These are phyloP conservation scores for Bruguiera gymnorhiza DNA, from an alignment of 345 rosid species.

Conservation along the genomic window DNA sequence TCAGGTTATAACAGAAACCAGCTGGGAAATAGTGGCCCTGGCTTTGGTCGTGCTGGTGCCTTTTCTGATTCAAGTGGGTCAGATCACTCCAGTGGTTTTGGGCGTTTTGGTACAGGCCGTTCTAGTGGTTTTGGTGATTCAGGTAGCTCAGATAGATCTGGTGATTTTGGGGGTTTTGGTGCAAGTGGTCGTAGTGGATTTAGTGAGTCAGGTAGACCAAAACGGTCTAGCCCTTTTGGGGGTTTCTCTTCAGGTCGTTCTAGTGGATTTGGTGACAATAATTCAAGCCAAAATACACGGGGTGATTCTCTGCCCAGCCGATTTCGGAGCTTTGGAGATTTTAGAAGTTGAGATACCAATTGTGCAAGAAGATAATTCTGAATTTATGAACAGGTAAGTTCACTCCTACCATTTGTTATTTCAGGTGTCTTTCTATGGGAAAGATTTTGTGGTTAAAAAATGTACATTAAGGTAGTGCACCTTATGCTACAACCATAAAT, in stretches of 20 bases:
- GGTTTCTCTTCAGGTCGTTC: slow-evolving; percentile 23
- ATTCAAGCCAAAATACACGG: neutral
- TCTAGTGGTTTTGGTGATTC: slow-evolving; percentile 24
- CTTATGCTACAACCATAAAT: too few relatives aligned
- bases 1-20: slow-evolving; percentile 13
- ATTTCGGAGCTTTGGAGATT: slow-evolving; percentile 26
- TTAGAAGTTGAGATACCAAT: neutral
- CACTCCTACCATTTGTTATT: neutral
- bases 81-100: slow-evolving; percentile 40
- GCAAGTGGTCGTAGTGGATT: slow-evolving; percentile 22
- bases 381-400: slow-evolving; percentile 10
- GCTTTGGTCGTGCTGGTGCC: slow-evolving; percentile 36
- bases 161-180: slow-evolving; percentile 43
- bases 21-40: slow-evolving; percentile 31
- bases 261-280: slow-evolving; percentile 30
- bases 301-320: neutral
- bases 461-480: too few relatives aligned
- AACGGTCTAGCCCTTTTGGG: slow-evolving; percentile 39
- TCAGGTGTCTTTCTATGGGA: too few relatives aligned
- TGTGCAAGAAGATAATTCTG: slow-evolving; percentile 3
- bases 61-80: slow-evolving; percentile 37
- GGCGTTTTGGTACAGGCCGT: slow-evolving; percentile 37
- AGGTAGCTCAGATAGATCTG: slow-evolving; percentile 29
- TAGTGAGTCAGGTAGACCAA: slow-evolving; percentile 22
- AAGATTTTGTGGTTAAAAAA: too few relatives aligned